Percentiles rank a stretch among this genome's conserved stretches.
phyloP scores from a whole-genome alignment of 2,329 filamentous ascomycete species.

The Ophiostoma quercus region DNA sequence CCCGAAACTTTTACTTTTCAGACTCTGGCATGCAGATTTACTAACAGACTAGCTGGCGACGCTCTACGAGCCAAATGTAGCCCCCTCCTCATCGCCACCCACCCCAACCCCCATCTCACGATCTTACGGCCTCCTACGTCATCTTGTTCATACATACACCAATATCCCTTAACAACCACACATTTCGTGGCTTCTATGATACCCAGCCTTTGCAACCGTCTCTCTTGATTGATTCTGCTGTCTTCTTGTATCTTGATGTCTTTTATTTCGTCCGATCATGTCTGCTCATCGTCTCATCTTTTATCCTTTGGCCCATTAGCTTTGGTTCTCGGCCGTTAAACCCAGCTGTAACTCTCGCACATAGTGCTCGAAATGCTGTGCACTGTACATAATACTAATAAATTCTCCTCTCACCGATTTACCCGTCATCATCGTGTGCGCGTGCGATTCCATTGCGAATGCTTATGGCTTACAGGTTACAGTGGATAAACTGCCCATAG shows the following conservation, averaged over 20 bases:
- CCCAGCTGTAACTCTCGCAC: background rate
- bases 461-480: slow-evolving; percentile 2
- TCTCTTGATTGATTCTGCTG: background rate
- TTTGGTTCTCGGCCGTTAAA: background rate
- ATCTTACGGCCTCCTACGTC: slow-evolving; percentile 1
- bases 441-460: too few species aligned
- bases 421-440: background rate
- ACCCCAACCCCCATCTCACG: background rate
- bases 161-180: slow-evolving; percentile 1
- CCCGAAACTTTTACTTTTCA: background rate
- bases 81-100: background rate
- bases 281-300: background rate
- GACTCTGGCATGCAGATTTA: background rate
- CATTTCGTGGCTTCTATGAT: background rate
- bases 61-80: slow-evolving; percentile 16
- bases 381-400: background rate
- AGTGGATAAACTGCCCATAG: background rate
- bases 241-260: background rate
- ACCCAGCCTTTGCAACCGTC: background rate
- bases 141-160: background rate
- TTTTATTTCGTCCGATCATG: background rate
- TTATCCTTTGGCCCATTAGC: background rate
- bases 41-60: slow-evolving; percentile 15
- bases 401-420: background rate
- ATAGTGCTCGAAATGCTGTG: background rate